Conservation (phyloP, 176 grass and related monocot genomes). For the Bothriochloa decipiens region DNA sequence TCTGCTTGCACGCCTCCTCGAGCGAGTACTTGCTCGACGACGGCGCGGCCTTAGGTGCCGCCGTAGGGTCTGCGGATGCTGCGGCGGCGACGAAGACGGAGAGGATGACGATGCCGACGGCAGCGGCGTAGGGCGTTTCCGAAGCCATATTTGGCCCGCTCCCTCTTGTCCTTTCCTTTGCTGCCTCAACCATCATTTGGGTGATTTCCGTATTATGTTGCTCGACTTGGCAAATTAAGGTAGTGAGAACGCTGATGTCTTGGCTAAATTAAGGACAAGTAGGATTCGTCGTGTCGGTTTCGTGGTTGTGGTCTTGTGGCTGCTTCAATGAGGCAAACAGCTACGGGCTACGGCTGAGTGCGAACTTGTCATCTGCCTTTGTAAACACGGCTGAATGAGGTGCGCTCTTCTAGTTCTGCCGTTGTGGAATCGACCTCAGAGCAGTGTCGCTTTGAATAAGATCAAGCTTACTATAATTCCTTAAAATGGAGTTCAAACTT, state of each 20-base stretch:
- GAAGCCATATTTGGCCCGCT: conserved; percentile 17
- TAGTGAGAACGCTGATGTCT: conserved; percentile 2
- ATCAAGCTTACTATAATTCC: conserved; percentile 17
- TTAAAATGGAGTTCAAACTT: not conserved
- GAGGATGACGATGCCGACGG: conserved; percentile 43
- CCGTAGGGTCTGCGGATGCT: not conserved
- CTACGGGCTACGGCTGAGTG: not conserved
- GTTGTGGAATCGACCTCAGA: not conserved
- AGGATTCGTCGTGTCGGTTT: not conserved
- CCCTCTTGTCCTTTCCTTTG: not conserved
- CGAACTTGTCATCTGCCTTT: not conserved
- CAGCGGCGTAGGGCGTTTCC: not conserved
- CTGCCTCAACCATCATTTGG: not conserved
- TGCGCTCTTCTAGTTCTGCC: not conserved
- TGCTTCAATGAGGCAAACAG: not conserved
- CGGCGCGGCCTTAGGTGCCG: conserved; percentile 1
- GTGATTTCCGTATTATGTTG: conserved; percentile 17
- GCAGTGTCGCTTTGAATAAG: too few species aligned
- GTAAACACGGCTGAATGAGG: not conserved
- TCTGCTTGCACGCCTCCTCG: conserved; percentile 59
- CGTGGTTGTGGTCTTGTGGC: not conserved
- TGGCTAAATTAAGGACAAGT: conserved; percentile 45
- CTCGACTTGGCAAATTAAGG: conserved; percentile 36
- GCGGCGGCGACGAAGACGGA: conserved; percentile 31
- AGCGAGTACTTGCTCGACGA: conserved; percentile 37